Percentiles rank a stretch among this genome's conserved stretches.
Conservation (phyloP, 176 grass and related monocot species). For the Alloteropsis semialata region DNA sequence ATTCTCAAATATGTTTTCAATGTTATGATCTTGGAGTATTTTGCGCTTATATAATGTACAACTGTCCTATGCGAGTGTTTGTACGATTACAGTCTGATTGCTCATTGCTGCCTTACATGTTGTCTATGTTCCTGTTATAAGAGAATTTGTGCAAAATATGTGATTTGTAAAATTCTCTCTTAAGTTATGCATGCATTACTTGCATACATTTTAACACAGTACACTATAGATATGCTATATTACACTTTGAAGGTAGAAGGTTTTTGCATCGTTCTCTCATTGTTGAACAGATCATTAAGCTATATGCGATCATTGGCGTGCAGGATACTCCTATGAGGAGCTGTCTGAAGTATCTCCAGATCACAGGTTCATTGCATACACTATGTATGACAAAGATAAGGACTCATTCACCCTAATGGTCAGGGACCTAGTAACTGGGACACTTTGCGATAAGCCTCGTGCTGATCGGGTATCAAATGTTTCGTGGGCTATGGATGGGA, state of each 20-base stretch:
- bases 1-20: not conserved
- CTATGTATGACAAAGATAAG: conserved; percentile 96
- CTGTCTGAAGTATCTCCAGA: conserved; percentile 93
- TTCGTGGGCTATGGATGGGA: conserved; percentile 91
- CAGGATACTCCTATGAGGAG: conserved; percentile 93
- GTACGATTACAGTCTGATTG: not conserved
- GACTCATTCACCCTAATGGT: conserved; percentile 85
- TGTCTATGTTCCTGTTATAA: not conserved
- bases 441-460: conserved; percentile 65
- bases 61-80: not conserved
- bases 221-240: not conserved
- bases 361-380: conserved; percentile 86
- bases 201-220: not conserved
- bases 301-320: conserved; percentile 25
- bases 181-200: not conserved
- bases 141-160: not conserved
- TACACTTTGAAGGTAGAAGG: not conserved
- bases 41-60: not conserved
- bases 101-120: not conserved
- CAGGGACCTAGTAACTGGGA: conserved; percentile 71
- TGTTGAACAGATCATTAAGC: not conserved
- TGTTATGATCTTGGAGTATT: not conserved
- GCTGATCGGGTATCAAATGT: conserved; percentile 71
- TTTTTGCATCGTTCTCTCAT: conserved; percentile 1
- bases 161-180: not conserved